phyloP scores from a whole-genome alignment of 805 yeast genomes.

The Ogataea naganishii region DNA sequence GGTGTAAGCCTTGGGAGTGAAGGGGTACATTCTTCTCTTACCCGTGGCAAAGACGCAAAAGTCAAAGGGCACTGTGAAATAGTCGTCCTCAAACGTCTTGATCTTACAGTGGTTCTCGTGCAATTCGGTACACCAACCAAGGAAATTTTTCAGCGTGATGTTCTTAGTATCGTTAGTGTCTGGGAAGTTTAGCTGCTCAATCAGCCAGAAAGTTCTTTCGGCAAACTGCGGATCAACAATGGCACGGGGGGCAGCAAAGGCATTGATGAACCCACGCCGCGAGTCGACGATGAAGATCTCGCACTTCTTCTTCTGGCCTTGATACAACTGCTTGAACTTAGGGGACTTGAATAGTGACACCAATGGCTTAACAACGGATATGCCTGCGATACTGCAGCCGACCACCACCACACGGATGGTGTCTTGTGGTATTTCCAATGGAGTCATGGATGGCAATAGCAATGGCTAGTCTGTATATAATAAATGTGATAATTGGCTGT shows the following conservation, averaged over 20 bases:
- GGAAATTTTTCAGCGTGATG: conserved; percentile 4
- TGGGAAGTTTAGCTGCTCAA: conserved; percentile 10
- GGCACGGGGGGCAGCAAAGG: conserved; percentile 30
- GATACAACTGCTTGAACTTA: background rate
- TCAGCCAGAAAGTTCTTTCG: conserved; percentile 21
- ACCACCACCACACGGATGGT: conserved; percentile 1
- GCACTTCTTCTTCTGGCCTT: conserved; percentile 3
- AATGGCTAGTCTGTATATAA: too few species aligned
- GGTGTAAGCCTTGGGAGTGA: conserved; percentile 38
- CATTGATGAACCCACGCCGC: conserved; percentile 30
- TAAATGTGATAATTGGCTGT: too few species aligned
- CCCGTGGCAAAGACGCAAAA: conserved; percentile 41
- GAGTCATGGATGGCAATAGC: too few species aligned
- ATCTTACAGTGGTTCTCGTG: conserved; percentile 3
- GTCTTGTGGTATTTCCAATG: background rate
- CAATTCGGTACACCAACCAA: conserved; percentile 9
- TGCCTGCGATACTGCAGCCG: conserved; percentile 1
- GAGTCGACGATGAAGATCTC: conserved; percentile 30
- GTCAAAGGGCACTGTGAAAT: conserved; percentile 26
- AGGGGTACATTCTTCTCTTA: conserved; percentile 42
- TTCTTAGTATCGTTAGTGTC: background rate
- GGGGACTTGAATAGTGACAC: background rate
- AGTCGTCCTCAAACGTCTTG: conserved; percentile 3
- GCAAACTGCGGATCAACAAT: conserved; percentile 30
- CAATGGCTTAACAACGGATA: conserved; percentile 1